A percentile compares a stretch with the other conserved stretches of the same genome.
Evolutionary conservation across 345 rosid species (phyloP).

Genomic region (Microcos paniculata): DNA sequence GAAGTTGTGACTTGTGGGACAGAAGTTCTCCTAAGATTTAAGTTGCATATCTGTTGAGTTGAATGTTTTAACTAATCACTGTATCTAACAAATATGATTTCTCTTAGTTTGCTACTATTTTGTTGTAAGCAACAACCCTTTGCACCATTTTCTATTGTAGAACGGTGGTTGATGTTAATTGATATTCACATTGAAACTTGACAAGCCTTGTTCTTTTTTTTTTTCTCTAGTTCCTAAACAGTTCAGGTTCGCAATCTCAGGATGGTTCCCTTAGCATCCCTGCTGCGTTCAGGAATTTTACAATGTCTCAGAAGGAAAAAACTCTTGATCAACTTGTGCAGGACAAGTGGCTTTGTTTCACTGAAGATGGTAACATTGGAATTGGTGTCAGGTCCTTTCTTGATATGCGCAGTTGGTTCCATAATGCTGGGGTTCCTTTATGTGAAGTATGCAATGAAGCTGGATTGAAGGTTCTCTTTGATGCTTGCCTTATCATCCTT

Average conservation of each 20-base stretch:
- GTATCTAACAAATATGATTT: neutral
- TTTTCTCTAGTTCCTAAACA: conserved; percentile 34
- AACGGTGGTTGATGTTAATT: conserved; percentile 7
- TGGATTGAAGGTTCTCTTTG: conserved; percentile 65
- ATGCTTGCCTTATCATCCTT: conserved; percentile 1
- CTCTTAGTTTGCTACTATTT: neutral
- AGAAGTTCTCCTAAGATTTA: neutral
- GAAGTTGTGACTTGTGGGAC: neutral
- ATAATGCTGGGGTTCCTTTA: conserved; percentile 61
- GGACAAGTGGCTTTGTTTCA: conserved; percentile 74
- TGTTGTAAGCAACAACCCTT: neutral
- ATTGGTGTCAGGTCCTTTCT: conserved; percentile 82
- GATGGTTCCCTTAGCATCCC: conserved; percentile 46
- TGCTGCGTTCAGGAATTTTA: conserved; percentile 73
- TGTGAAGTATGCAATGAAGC: conserved; percentile 95
- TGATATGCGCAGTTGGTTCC: conserved; percentile 84
- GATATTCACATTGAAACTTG: neutral
- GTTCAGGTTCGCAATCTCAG: conserved; percentile 40
- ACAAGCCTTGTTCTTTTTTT: conserved; percentile 25
- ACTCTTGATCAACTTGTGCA: conserved; percentile 63
- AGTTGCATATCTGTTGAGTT: neutral
- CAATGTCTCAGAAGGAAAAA: conserved; percentile 83
- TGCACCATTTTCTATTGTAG: neutral
- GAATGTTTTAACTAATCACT: neutral
- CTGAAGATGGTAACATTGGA: conserved; percentile 62